Evolutionary conservation across 495 filamentous ascomycete species (phyloP).

Genomic region (Penicillium ochrochloron): DNA sequence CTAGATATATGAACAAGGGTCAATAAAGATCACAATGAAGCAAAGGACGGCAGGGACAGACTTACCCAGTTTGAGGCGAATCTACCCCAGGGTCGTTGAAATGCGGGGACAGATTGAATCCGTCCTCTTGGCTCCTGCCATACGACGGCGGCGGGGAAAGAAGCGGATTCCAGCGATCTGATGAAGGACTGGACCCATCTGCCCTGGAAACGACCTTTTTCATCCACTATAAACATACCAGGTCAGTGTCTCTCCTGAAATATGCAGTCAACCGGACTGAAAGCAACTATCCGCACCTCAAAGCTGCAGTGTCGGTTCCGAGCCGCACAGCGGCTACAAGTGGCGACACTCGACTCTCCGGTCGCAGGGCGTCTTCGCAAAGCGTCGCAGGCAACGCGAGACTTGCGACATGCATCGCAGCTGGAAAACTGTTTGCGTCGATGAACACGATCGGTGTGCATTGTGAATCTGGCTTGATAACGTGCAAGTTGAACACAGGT

Average conservation of each 20-base stretch:
- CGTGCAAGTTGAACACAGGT: neutral
- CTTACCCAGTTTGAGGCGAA: neutral
- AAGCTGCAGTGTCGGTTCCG: slow-evolving; percentile 25
- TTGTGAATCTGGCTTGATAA: neutral
- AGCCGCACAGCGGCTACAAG: slow-evolving; percentile 26
- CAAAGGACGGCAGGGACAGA: neutral
- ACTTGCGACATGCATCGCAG: slow-evolving; percentile 28
- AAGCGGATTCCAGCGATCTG: slow-evolving; percentile 2
- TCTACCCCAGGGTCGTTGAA: neutral
- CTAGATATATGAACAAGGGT: neutral
- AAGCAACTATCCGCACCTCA: slow-evolving; percentile 16
- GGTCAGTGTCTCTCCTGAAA: neutral
- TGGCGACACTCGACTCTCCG: slow-evolving; percentile 10
- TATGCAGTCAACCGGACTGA: neutral
- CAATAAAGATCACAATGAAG: neutral
- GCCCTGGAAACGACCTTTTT: slow-evolving; percentile 9
- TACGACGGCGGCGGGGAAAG: slow-evolving; percentile 11
- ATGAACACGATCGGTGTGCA: slow-evolving; percentile 15
- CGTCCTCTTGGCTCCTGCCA: neutral
- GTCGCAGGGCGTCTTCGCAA: slow-evolving; percentile 19
- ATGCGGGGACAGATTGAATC: slow-evolving; percentile 4
- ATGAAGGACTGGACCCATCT: slow-evolving; percentile 9
- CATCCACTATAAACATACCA: slow-evolving; percentile 11
- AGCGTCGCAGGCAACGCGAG: slow-evolving; percentile 27
- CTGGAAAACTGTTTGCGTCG: slow-evolving; percentile 29